These are phyloP conservation scores for Echinosophora koreensis DNA, from an alignment of 306 rosid species.

Conservation along the genomic window DNA sequence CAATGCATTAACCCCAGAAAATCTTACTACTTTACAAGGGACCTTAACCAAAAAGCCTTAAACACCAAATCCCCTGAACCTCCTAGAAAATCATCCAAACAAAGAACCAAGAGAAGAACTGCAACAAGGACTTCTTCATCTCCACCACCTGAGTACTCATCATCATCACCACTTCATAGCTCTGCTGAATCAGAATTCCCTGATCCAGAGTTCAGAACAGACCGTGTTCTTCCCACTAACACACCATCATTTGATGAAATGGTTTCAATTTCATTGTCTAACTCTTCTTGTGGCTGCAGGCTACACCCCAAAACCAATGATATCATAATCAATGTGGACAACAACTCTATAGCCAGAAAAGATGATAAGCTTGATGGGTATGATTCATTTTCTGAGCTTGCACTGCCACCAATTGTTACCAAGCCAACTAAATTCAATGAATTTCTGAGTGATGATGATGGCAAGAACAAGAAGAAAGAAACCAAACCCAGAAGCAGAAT, in stretches of 20 bases:
- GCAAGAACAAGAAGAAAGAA: slow-evolving; percentile 44
- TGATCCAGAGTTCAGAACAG: slow-evolving; percentile 76
- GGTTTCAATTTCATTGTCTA: slow-evolving; percentile 40
- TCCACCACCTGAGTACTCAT: slow-evolving; percentile 44
- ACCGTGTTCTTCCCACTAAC: slow-evolving; percentile 67
- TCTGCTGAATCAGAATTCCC: slow-evolving; percentile 55
- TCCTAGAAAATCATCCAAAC: slow-evolving; percentile 69
- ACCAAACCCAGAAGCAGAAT: slow-evolving; percentile 48
- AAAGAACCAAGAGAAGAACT: slow-evolving; percentile 49
- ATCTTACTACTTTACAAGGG: slow-evolving; percentile 83
- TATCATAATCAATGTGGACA: slow-evolving; percentile 68
- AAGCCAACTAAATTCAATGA: slow-evolving; percentile 60
- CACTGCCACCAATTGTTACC: slow-evolving; percentile 79
- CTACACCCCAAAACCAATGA: slow-evolving; percentile 50
- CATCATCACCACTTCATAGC: slow-evolving; percentile 54
- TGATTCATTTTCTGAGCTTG: slow-evolving; percentile 57
- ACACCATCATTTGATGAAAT: slow-evolving; percentile 40
- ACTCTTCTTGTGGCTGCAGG: slow-evolving; percentile 25
- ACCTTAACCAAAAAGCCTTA: slow-evolving; percentile 51
- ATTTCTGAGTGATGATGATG: slow-evolving; percentile 11
- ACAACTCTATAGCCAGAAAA: slow-evolving; percentile 52
- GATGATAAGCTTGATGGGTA: slow-evolving; percentile 47
- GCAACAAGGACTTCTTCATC: slow-evolving; percentile 49
- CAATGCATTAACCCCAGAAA: slow-evolving; percentile 63
- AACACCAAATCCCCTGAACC: slow-evolving; percentile 48